Conservation (phyloP, 2,329 filamentous ascomycete genomes). For the Penicillium occitanis region DNA sequence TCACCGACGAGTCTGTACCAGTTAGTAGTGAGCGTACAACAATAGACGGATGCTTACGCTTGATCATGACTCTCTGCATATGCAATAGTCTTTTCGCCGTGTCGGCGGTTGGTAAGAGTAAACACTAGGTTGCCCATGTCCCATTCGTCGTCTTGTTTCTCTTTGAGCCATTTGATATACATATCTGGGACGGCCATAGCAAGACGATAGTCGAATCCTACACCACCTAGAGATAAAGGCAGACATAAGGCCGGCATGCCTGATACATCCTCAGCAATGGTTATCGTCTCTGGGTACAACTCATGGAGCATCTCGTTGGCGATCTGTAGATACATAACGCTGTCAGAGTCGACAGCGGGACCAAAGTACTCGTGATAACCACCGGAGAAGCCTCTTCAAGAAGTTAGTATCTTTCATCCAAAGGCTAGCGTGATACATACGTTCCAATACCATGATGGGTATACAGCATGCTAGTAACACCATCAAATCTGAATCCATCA, state of each 20-base stretch:
- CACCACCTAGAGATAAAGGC: slow-evolving; percentile 77
- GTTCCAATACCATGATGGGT: slow-evolving; percentile 94
- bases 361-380: slow-evolving; percentile 99
- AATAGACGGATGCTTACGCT: slow-evolving; percentile 64
- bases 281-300: slow-evolving; percentile 85
- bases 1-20: slow-evolving; percentile 71
- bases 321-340: slow-evolving; percentile 90
- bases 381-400: slow-evolving; percentile 73
- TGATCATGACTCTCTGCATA: slow-evolving; percentile 98
- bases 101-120: slow-evolving; percentile 86
- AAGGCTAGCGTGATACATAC: slow-evolving; percentile 53
- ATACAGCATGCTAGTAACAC: slow-evolving; percentile 98
- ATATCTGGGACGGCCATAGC: slow-evolving; percentile 98
- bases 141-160: slow-evolving; percentile 87
- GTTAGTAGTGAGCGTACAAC: slow-evolving; percentile 20
- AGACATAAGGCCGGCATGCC: slow-evolving; percentile 98
- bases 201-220: slow-evolving; percentile 95
- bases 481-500: slow-evolving; percentile 96
- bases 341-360: slow-evolving; percentile 82
- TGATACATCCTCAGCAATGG: slow-evolving; percentile 94
- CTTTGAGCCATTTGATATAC: slow-evolving; percentile 98
- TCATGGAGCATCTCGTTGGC: slow-evolving; percentile 93
- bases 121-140: slow-evolving; percentile 81
- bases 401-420: background rate
- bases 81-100: slow-evolving; percentile 97